phyloP scores from a whole-genome alignment of 2,329 filamentous ascomycete species.

The Pseudopithomyces chartarum region DNA sequence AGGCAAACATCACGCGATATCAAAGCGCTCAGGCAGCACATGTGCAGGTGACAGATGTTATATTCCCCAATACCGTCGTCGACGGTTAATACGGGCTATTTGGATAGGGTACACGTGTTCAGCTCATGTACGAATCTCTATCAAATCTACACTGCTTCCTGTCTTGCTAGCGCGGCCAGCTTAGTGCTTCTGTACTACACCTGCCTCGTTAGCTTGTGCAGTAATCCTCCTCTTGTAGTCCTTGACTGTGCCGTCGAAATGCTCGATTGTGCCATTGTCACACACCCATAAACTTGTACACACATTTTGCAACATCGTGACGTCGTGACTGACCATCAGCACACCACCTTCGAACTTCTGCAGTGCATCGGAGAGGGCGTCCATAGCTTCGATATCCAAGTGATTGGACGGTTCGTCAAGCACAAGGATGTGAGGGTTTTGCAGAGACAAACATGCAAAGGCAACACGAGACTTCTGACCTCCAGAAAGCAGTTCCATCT shows the following conservation, averaged over 20 bases:
- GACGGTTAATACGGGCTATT: neutral
- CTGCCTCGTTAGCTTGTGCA: constrained; percentile 83
- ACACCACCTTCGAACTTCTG: constrained; percentile 90
- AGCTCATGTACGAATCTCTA: neutral
- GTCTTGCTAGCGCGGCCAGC: neutral
- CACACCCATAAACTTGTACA: constrained; percentile 97
- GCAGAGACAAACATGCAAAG: constrained; percentile 92
- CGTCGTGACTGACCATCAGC: constrained; percentile 98
- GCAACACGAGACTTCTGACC: constrained; percentile 98
- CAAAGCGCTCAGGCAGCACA: neutral
- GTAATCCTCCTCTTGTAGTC: constrained; percentile 97
- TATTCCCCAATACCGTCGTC: neutral
- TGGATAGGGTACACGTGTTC: neutral
- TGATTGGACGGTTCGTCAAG: constrained; percentile 99
- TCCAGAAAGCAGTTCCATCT: constrained; percentile 91
- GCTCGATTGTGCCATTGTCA: constrained; percentile 89
- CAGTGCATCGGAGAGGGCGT: constrained; percentile 84
- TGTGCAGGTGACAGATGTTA: neutral
- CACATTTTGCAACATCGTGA: constrained; percentile 96
- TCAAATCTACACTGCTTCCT: neutral
- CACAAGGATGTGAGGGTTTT: constrained; percentile 94
- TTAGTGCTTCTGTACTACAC: constrained; percentile 71
- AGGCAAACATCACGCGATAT: constrained; percentile 3
- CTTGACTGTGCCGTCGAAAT: constrained; percentile 94
- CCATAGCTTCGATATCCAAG: constrained; percentile 99